Evolutionary conservation across 2,329 filamentous ascomycete species (phyloP), one percentile per base, ranked within the genome.

Genomic region (Monilinia vaccinii-corymbosi): DNA sequence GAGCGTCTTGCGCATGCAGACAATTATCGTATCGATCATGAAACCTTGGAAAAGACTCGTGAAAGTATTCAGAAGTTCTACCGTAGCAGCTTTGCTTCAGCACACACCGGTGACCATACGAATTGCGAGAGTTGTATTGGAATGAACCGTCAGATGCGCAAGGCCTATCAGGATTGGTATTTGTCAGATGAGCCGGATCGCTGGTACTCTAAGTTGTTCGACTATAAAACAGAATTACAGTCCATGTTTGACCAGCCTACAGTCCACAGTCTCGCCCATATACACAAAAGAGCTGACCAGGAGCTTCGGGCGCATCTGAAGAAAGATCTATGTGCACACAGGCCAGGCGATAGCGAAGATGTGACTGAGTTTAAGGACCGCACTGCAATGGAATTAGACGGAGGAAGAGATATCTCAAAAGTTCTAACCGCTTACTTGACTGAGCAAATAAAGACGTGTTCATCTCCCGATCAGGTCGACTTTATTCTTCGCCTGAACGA

Each of bases 141-240:
- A 13, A 66, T 65, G 36, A 67, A 67, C 40, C 45, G 60, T n/a
- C 61, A 66, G 34, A 65, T 68, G 10, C 57, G 49, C 14, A 52
- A 68, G 61, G 68, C 68, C n/a, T 70, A 65, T 57, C 60, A 64
- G 45, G 61, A 66, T 28, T 71, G 66, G 63, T 72, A 70, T 60
- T 60, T 69, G 1, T 62, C 64, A 2, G 32, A 64, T 16, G 63
- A 67, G 9, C 63, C 65, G 13, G 61, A 62, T 36, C 53, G 63
- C 16, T 71, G 68, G 68, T 63, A 65, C 23, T 56, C 56, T 2
- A 58, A 63, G 10, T 25, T 64, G 14, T 50, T 48, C 16, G 44
- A 63, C 14, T 69, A 69, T 32, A 61, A 57, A 34, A 58, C 58
- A 1, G 63, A 67, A 21, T 55, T 71, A 3, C 47, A 62, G 21